Evolutionary conservation across 352 stramenopile genomes (phyloP), one percentile per base, ranked within the genome.

Genomic region (Globisporangium alternatum): DNA sequence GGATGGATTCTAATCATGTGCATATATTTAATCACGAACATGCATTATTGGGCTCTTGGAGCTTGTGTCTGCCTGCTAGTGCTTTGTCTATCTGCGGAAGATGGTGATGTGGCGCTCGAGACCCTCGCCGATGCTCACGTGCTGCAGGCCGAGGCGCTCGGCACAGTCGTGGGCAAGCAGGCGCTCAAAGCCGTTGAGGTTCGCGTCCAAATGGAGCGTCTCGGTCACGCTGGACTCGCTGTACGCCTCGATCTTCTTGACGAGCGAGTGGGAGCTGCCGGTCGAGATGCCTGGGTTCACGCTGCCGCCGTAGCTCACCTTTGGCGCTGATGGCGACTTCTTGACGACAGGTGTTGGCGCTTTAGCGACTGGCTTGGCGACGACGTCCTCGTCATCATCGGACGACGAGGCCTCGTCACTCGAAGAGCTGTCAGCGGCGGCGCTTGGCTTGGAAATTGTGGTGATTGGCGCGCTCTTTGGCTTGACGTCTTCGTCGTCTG

Each of bases 41-140:
- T 21, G 49, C 7, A 56, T 52, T 10, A 17, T 19, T 9, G 22
- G 47, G 21, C 30, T 12, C 21, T 12, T 15, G 30, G 31, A 28
- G 25, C 25, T 28, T 28, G 25, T 37, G 22, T 6, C 12, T 30
- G 13, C 47, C 8, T 51, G 19, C 47, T 53, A 8, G 10, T 17
- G 25, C 5, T 54, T 6, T 56, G 19, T 25, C 37, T 61, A 51
- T 51, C 37, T 61, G 25, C 25, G 51, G 8, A 17, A 77, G 56
- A 91, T 79, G 33, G 87, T 91, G 65, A 95, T 91, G 67, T 95
- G 86, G 33, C 86, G 78, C 59, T 95, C 84, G 9, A 95, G 68
- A 0, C 84, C 86, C 22, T 79, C 66, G 15, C 86, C 86, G 3
- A 80, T 67, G 65, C 84, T 93, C 44, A 88, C 78, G 67, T 95